Percentiles rank a stretch among this genome's conserved stretches.
phyloP scores from a whole-genome alignment of 208 protist genomes.

The Acanthamoeba lenticulata region DNA sequence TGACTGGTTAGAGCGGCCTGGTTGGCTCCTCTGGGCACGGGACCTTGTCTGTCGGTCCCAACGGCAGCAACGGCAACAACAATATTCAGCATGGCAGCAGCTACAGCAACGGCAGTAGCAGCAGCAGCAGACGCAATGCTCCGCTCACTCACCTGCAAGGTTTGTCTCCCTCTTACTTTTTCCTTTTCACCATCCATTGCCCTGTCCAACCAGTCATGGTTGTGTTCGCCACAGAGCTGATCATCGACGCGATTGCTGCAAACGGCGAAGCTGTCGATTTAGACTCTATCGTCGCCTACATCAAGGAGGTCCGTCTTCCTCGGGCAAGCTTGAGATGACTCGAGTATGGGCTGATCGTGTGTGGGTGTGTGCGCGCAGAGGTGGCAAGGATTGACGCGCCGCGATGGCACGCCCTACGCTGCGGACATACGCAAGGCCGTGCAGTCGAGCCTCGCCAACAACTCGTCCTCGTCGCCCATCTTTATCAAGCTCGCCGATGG shows the following conservation, averaged over 20 bases:
- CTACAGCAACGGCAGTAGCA: neutral
- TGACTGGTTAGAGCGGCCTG: neutral
- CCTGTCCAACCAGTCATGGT: neutral
- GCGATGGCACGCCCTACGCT: constrained; percentile 32
- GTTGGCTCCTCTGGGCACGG: neutral
- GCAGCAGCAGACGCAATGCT: neutral
- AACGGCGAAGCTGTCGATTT: constrained; percentile 18
- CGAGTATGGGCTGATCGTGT: neutral
- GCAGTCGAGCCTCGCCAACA: constrained; percentile 43
- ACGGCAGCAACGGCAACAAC: no score
- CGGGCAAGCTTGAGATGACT: neutral
- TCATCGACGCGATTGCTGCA: constrained; percentile 34
- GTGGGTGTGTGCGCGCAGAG: neutral
- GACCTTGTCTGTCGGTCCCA: no score
- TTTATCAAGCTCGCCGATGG: constrained; percentile 10
- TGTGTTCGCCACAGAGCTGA: neutral
- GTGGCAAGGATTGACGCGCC: constrained; percentile 8
- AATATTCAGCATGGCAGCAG: neutral
- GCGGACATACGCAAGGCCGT: neutral
- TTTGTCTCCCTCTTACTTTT: neutral
- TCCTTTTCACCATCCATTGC: no score
- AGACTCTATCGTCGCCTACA: constrained; percentile 32
- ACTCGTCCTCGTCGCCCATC: neutral
- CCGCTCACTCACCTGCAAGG: constrained; percentile 20
- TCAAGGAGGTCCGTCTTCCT: neutral